phyloP scores from a whole-genome alignment of 805 yeast genomes.

The Pichia cephalocereana region DNA sequence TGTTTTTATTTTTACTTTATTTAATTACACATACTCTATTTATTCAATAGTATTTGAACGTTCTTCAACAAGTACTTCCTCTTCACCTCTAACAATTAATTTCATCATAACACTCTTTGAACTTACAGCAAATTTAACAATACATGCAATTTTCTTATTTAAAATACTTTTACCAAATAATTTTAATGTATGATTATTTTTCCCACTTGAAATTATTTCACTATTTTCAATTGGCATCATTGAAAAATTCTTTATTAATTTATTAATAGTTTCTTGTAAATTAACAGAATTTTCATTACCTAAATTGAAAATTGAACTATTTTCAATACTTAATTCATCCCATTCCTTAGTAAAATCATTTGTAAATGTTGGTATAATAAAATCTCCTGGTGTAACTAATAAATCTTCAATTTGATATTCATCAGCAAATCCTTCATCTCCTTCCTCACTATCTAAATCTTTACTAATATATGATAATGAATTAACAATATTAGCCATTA shows the following conservation, averaged over 20 bases:
- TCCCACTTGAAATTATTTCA: constrained; percentile 46
- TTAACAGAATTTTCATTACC: constrained; percentile 31
- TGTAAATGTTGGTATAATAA: constrained; percentile 64
- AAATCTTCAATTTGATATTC: constrained; percentile 86
- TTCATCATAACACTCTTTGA: constrained; percentile 44
- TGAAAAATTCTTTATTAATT: constrained; percentile 43
- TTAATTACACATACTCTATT: not conserved
- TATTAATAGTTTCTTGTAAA: constrained; percentile 48
- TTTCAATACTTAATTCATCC: constrained; percentile 62
- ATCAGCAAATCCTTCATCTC: constrained; percentile 82
- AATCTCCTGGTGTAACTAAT: constrained; percentile 71
- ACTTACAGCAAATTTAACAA: constrained; percentile 40
- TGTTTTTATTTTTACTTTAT: not conserved
- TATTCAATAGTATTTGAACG: constrained; percentile 43
- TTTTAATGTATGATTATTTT: constrained; percentile 61
- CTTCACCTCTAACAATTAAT: constrained; percentile 50
- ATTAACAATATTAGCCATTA: constrained; percentile 44
- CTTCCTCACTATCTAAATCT: constrained; percentile 67
- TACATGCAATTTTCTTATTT: constrained; percentile 43
- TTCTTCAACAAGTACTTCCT: constrained; percentile 37
- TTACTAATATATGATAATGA: constrained; percentile 65
- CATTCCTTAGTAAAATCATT: constrained; percentile 66
- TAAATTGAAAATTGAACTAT: constrained; percentile 59
- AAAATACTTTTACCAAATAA: constrained; percentile 70
- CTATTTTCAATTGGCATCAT: constrained; percentile 70